Evolutionary conservation across 257 asterid genomes (phyloP).

Genomic region (Parsonsia alboflavescens): DNA sequence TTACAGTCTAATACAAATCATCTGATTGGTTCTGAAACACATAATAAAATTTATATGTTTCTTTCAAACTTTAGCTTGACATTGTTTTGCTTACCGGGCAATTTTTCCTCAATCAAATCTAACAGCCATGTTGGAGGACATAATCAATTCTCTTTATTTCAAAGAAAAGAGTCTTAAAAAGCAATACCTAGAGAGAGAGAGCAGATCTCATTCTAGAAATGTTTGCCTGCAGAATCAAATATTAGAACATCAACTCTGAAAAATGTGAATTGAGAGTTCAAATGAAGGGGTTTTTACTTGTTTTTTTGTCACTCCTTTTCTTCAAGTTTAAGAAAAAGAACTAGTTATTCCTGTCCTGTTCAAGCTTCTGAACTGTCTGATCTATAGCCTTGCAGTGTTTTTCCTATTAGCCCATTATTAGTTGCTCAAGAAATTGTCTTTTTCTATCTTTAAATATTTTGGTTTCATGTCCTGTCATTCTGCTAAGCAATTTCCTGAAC

Average conservation of each 20-base stretch:
- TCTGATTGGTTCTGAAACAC: neutral
- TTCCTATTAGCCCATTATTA: neutral
- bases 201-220: neutral
- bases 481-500: conserved; percentile 27
- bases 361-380: neutral
- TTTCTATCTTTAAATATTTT: neutral
- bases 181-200: neutral
- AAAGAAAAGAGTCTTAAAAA: neutral
- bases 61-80: neutral
- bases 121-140: neutral
- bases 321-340: neutral
- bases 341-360: neutral
- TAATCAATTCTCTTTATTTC: neutral
- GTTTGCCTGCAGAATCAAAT: neutral
- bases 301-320: neutral
- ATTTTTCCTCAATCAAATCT: neutral
- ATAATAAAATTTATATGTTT: neutral
- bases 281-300: neutral
- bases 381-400: neutral
- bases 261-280: neutral
- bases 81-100: neutral
- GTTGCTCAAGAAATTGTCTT: neutral
- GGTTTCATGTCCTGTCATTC: neutral
- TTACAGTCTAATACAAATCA: neutral
- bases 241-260: neutral